Conservation (phyloP, 768 basidiomycete species). For the Amyloporia xantha region DNA sequence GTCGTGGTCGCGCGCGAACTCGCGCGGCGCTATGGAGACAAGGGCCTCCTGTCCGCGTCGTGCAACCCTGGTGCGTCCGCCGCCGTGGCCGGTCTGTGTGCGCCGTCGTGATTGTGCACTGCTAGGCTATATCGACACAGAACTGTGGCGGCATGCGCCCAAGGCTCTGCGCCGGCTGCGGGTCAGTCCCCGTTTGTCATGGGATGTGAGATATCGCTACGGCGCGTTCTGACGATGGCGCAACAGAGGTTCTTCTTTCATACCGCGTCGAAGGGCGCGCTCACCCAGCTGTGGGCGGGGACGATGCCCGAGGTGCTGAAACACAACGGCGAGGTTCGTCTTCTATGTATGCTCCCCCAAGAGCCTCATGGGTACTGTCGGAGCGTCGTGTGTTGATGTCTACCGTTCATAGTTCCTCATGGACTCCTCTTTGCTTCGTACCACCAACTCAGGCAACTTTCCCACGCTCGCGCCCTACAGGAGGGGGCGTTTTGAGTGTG, state of each 20-base stretch:
- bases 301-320: slow-evolving; percentile 31
- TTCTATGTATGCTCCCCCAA: no score
- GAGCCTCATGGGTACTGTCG: no score
- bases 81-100: no score
- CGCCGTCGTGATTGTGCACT: not conserved
- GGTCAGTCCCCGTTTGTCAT: no score
- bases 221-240: no score
- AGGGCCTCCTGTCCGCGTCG: slow-evolving; percentile 35
- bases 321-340: slow-evolving; percentile 28
- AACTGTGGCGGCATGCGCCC: slow-evolving; percentile 3
- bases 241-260: slow-evolving; percentile 19
- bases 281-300: slow-evolving; percentile 25
- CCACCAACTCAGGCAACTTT: slow-evolving; percentile 1
- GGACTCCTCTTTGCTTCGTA: slow-evolving; percentile 4
- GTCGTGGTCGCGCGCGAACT: slow-evolving; percentile 40
- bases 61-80: slow-evolving; percentile 40
- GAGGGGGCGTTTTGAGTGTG: not conserved
- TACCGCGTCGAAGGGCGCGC: slow-evolving; percentile 22
- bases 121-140: slow-evolving; percentile 17
- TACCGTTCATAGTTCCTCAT: not conserved
- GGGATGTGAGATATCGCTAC: slow-evolving; percentile 18
- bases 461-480: not conserved
- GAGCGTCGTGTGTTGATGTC: not conserved
- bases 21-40: slow-evolving; percentile 38
- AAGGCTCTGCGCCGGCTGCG: slow-evolving; percentile 5